Evolutionary conservation across 1,139 yeast species (phyloP).

Genomic region (Kodamaea fungicola): DNA sequence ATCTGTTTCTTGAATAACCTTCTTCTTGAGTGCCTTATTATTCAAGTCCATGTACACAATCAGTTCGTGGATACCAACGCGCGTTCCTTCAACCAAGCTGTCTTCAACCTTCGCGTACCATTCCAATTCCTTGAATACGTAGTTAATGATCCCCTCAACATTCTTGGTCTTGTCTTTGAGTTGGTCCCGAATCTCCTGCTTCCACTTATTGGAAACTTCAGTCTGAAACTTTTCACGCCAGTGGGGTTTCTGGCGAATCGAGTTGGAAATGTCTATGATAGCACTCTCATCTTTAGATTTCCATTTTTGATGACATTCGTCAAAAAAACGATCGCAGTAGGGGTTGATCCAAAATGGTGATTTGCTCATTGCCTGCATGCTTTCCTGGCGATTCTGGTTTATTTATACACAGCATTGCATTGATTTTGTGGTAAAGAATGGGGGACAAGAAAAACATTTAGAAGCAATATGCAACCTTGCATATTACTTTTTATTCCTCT

Average conservation of each 20-base stretch:
- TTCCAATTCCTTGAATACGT: slow-evolving; percentile 23
- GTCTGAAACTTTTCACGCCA: slow-evolving; percentile 33
- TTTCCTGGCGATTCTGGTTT: too few species aligned
- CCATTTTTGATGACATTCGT: slow-evolving; percentile 3
- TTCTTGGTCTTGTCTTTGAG: slow-evolving; percentile 11
- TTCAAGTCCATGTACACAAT: slow-evolving; percentile 15
- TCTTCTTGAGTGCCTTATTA: slow-evolving; percentile 6
- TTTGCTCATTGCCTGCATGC: too few species aligned
- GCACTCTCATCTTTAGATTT: slow-evolving; percentile 15
- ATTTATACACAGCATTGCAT: too few species aligned
- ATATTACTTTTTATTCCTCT: too few species aligned
- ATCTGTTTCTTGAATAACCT: slow-evolving; percentile 10
- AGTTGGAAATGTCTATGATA: slow-evolving; percentile 9
- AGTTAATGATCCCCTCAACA: slow-evolving; percentile 20
- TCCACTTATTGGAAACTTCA: slow-evolving; percentile 26
- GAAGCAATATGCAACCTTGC: too few species aligned
- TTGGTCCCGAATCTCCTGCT: slow-evolving; percentile 21
- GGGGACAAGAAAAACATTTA: too few species aligned
- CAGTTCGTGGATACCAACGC: slow-evolving; percentile 3
- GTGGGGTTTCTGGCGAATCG: slow-evolving; percentile 20
- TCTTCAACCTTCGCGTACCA: slow-evolving; percentile 24
- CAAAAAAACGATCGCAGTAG: neutral
- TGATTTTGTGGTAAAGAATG: too few species aligned
- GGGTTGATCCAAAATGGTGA: neutral
- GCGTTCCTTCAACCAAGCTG: slow-evolving; percentile 14